Percentiles rank a stretch among this genome's conserved stretches.
Evolutionary conservation across 2,329 filamentous ascomycete genomes (phyloP).

Genomic region (Trichoderma atroviride): DNA sequence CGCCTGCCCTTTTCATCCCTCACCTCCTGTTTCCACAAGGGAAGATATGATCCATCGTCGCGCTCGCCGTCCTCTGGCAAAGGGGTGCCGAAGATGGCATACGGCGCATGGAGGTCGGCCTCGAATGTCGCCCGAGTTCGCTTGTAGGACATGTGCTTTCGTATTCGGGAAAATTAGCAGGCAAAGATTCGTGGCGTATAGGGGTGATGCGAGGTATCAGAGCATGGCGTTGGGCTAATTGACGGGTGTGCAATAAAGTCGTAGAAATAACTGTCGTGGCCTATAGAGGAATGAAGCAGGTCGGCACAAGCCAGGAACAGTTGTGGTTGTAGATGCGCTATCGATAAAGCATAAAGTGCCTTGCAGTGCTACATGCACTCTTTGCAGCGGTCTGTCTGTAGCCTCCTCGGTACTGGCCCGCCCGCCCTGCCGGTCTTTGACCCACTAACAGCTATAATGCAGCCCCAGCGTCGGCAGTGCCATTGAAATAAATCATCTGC

Average conservation of each 20-base stretch:
- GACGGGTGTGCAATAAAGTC: background rate
- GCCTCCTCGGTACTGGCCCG: background rate
- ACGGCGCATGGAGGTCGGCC: constrained; percentile 73
- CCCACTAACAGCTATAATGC: background rate
- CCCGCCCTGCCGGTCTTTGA: background rate
- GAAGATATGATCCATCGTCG: constrained; percentile 90
- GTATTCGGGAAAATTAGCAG: background rate
- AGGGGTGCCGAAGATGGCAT: constrained; percentile 80
- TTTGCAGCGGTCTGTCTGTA: background rate
- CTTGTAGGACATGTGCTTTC: constrained; percentile 70
- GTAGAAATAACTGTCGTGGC: background rate
- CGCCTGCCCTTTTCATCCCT: constrained; percentile 89
- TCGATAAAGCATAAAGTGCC: constrained; percentile 15
- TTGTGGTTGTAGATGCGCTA: constrained; percentile 13
- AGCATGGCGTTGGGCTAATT: background rate
- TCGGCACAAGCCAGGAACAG: constrained; percentile 8
- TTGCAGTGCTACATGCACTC: background rate
- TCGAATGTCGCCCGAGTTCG: constrained; percentile 78
- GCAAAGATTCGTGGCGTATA: background rate
- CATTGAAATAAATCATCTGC: background rate
- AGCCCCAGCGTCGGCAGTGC: background rate
- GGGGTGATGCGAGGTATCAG: background rate
- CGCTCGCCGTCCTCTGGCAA: constrained; percentile 79
- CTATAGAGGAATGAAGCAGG: background rate
- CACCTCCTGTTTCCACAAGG: constrained; percentile 98